These are phyloP conservation scores for Aspergillus ibericus DNA, from an alignment of 2,329 filamentous ascomycete genomes.

Conservation along the genomic window DNA sequence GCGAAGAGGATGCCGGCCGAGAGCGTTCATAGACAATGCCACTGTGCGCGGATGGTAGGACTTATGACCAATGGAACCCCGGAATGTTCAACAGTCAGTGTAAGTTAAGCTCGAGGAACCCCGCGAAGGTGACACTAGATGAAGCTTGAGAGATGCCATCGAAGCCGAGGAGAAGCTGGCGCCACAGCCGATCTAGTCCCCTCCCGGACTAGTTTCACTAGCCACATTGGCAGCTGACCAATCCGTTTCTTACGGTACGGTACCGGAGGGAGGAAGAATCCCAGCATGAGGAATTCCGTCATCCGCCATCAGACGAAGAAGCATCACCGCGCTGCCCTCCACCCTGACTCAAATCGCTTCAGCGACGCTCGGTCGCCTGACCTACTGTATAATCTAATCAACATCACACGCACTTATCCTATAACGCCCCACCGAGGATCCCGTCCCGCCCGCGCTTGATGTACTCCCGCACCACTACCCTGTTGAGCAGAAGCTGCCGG, in stretches of 20 bases:
- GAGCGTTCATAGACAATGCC: conserved; percentile 24
- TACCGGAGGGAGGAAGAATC: not conserved
- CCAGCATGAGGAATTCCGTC: conserved; percentile 5
- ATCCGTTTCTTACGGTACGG: not conserved
- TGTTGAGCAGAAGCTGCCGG: conserved; percentile 42
- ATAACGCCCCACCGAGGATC: not conserved
- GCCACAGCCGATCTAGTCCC: conserved; percentile 17
- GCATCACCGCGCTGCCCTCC: not conserved
- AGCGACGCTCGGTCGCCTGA: not conserved
- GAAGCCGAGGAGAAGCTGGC: conserved; percentile 14
- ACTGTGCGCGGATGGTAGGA: not conserved
- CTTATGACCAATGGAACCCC: too few relatives aligned
- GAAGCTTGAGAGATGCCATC: not conserved
- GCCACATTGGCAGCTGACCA: conserved; percentile 7
- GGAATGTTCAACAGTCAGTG: not conserved
- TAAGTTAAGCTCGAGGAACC: not conserved
- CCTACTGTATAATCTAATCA: not conserved
- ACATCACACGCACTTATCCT: not conserved
- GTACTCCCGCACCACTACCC: conserved; percentile 38
- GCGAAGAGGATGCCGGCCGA: conserved; percentile 20
- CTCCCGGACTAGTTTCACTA: not conserved
- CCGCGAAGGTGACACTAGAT: not conserved
- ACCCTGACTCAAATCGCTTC: not conserved
- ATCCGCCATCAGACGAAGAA: conserved; percentile 5
- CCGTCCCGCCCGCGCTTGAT: conserved; percentile 29